Evolutionary conservation across 2,329 filamentous ascomycete genomes (phyloP), one percentile per base, ranked within the genome.

Genomic region (Fusarium compactum): DNA sequence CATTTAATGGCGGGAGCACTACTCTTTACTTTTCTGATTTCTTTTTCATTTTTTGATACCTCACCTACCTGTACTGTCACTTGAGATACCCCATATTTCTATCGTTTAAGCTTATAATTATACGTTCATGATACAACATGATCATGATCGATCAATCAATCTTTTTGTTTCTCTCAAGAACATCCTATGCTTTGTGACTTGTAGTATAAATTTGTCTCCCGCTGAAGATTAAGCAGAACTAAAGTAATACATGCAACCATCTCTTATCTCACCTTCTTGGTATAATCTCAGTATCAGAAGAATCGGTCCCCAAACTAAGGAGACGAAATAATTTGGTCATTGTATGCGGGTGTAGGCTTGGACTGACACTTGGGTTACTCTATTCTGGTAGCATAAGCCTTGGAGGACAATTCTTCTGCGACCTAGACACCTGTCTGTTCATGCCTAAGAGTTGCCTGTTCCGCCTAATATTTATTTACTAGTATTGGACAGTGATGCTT

Each of bases 71-170:
- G 65, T 71, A 75, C 74, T 67, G 57, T 69, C 58, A 62, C 66
- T 77, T 57, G 66, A 73, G 70, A 78, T 78, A 77, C 76, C 77
- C 76, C 69, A 69, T 59, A 69, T 61, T 65, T 57, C 72, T 68
- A 74, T 76, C 74, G 62, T 73, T 74, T 59, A 71, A 61, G 40
- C 43, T 73, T 56, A 60, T 75, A 72, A 67, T 74, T 61, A 59
- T 54, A 11, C 25, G 27, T 43, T 47, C 56, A 70, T 71, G 59
- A 57, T 48, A 34, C 24, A 48, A n/a, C 56, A 52, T 71, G 54
- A 45, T 44, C 46, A 55, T 47, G 18, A 62, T 34, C 41, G 24
- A 34, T 34, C 41, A 70, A 57, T 57, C 64, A 61, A 63, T 69
- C 46, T 58, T 52, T 52, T 46, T 18, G 15, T 51, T 65, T 53